Evolutionary conservation across 2,329 filamentous ascomycete species (phyloP), one percentile per base, ranked within the genome.

Genomic region (Triangularia verruculosa): DNA sequence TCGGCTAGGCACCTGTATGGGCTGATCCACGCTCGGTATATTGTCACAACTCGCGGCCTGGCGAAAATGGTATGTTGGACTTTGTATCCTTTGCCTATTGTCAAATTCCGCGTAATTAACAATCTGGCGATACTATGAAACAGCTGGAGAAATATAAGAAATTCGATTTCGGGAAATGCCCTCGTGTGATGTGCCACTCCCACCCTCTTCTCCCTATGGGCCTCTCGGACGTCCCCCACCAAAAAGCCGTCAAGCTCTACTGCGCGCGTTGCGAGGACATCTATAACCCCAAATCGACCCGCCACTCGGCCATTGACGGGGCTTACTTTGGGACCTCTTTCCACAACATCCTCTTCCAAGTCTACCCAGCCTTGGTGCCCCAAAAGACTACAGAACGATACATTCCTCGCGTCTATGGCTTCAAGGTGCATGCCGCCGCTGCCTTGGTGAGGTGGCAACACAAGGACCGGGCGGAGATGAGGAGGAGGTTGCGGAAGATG

Each of bases 91-190:
- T 52, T 60, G 13, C 34, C 24, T 55, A 27, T 17, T 22, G 4
- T 39, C 1, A n/a, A 15, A n/a, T 39, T 28, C 27, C 17, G 15
- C 7, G 54, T 59, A 30, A 57, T 56, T 59, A 28, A 62, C 57
- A 28, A 62, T 25, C 7, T 22, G 27, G 6, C 30, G 8, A 32
- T 15, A 11, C 20, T n/a, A 17, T 4, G 30, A 34, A 55, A 54
- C 34, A 98, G 94, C 89, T 98, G 66, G 95, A 99, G 70, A 99
- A 99, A 78, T 99, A 97, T 79, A 99, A 99, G 75, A 97, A 97
- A 76, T 91, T 89, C 71, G 94, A 98, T 75, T 99, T 99, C 74
- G 95, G 95, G 70, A 98, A 97, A 82, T 99, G 95, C 75, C 95
- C 95, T 5, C 92, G 95, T 72, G 95, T 99, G 66, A 89, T 96